phyloP scores from a whole-genome alignment of 2,329 filamentous ascomycete genomes.

The Monosporascus sp. region DNA sequence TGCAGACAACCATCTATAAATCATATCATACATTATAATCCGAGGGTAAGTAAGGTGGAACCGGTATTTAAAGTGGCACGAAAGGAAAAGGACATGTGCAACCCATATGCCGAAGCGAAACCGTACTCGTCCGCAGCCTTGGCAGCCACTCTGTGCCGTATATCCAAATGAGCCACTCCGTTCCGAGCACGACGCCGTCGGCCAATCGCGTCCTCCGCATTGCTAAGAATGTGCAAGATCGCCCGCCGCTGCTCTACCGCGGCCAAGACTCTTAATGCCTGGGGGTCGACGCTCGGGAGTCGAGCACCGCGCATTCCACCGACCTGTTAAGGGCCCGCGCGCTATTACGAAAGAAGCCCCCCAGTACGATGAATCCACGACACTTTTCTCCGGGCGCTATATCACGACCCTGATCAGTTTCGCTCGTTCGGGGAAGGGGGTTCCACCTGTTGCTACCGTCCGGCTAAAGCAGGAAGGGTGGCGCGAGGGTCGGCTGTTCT shows the following conservation, averaged over 20 bases:
- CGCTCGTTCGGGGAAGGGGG: too few species aligned
- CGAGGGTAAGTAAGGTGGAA: not conserved
- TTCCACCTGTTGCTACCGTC: too few species aligned
- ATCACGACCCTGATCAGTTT: not conserved
- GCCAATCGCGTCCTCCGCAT: not conserved
- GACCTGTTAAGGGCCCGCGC: not conserved
- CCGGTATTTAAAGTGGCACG: not conserved
- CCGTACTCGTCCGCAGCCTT: not conserved
- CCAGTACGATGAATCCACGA: not conserved
- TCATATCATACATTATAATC: not conserved
- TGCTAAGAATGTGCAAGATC: not conserved
- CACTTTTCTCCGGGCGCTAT: not conserved
- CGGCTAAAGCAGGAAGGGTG: too few species aligned
- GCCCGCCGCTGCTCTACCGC: not conserved
- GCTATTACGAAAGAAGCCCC: not conserved
- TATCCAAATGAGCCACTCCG: not conserved
- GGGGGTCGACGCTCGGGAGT: not conserved
- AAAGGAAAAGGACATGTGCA: not conserved
- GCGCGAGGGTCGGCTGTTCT: too few species aligned
- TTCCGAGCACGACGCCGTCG: not conserved
- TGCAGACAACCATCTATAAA: not conserved
- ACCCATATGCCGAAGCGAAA: not conserved
- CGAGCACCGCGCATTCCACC: not conserved
- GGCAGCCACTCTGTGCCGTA: not conserved
- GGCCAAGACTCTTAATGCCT: not conserved